Evolutionary conservation across 768 basidiomycete species (phyloP).

Genomic region (Lactarius deliciosus): DNA sequence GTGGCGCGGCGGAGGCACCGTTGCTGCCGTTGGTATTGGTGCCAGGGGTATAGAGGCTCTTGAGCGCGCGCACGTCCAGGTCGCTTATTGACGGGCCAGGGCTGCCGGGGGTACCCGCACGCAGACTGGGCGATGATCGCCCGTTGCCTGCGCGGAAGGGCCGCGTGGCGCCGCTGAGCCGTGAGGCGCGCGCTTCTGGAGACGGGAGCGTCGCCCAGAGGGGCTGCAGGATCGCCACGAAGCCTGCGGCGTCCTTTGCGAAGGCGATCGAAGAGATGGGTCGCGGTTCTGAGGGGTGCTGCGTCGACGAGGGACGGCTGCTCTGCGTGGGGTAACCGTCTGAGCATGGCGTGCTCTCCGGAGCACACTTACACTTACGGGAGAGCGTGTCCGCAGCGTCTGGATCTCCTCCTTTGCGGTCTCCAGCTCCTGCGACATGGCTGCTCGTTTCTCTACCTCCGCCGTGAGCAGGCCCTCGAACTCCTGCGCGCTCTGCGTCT

Average conservation of each 20-base stretch:
- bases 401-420: constrained; percentile 30
- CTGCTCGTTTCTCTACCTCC: constrained; percentile 32
- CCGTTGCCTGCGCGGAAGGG: constrained; percentile 42
- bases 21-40: neutral
- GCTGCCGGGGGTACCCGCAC: constrained; percentile 38
- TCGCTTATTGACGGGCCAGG: constrained; percentile 65
- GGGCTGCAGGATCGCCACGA: constrained; percentile 63
- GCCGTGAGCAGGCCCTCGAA: constrained; percentile 41
- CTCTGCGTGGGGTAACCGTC: constrained; percentile 18
- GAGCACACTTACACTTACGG: constrained; percentile 44
- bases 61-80: constrained; percentile 84
- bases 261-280: constrained; percentile 33
- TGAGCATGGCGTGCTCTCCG: constrained; percentile 18
- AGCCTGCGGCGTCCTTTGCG: constrained; percentile 49
- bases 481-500: constrained; percentile 40
- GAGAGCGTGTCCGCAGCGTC: constrained; percentile 28
- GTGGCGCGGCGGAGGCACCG: neutral
- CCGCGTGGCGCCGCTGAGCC: constrained; percentile 50
- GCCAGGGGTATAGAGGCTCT: constrained; percentile 64
- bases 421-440: constrained; percentile 32
- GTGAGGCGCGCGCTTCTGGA: constrained; percentile 74
- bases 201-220: constrained; percentile 85
- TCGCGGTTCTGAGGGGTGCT: neutral
- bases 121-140: constrained; percentile 32
- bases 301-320: constrained; percentile 1